Conservation (phyloP, 208 protist species). For the Trypanosoma brucei region DNA sequence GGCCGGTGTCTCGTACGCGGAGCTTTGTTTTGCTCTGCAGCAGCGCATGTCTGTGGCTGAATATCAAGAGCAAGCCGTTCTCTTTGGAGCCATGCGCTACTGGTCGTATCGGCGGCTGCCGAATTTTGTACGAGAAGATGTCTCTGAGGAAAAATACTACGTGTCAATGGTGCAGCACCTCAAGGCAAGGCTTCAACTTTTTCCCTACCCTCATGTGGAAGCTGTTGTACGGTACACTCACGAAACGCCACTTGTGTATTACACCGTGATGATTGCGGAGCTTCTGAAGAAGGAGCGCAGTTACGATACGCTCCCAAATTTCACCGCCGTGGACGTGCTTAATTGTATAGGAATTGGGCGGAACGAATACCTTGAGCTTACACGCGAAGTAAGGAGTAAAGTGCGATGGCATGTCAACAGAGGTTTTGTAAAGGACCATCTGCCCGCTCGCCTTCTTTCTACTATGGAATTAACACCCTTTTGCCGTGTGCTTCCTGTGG, state of each 20-base stretch:
- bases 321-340: constrained; percentile 94
- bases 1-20: constrained; percentile 43
- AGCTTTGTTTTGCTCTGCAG: constrained; percentile 48
- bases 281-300: constrained; percentile 69
- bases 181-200: constrained; percentile 60
- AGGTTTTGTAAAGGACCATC: constrained; percentile 47
- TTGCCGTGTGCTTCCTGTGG: constrained; percentile 40
- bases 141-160: constrained; percentile 72
- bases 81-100: constrained; percentile 43
- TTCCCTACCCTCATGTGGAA: constrained; percentile 67
- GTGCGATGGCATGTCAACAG: constrained; percentile 75
- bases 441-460: constrained; percentile 51
- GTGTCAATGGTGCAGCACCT: constrained; percentile 52
- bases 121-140: constrained; percentile 34
- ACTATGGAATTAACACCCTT: constrained; percentile 49
- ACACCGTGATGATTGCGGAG: constrained; percentile 61
- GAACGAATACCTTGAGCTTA: constrained; percentile 97
- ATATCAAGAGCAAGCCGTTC: constrained; percentile 39
- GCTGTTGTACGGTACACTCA: constrained; percentile 57
- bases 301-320: constrained; percentile 97
- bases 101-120: constrained; percentile 67
- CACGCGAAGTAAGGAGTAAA: constrained; percentile 92
- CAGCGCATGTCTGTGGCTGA: constrained; percentile 51
- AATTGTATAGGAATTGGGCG: constrained; percentile 93
- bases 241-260: constrained; percentile 73